phyloP scores from a whole-genome alignment of 495 filamentous ascomycete genomes.

The Delitschia confertaspora region DNA sequence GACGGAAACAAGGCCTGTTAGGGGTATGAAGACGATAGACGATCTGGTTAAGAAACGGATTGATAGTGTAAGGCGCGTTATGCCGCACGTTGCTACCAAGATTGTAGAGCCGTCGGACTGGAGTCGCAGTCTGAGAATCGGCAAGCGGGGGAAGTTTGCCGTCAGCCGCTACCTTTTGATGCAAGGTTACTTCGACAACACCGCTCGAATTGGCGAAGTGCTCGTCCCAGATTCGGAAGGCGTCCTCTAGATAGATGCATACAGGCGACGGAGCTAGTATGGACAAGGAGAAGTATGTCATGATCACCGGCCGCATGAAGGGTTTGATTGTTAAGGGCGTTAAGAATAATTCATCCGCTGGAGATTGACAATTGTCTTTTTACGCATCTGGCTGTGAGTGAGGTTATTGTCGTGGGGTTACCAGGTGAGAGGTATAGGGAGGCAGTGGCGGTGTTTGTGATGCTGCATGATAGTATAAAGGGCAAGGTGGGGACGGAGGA shows the following conservation, averaged over 20 bases:
- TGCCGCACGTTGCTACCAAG: slow-evolving; percentile 80
- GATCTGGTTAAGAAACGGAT: slow-evolving; percentile 76
- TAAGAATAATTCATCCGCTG: slow-evolving; percentile 91
- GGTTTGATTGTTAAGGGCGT: slow-evolving; percentile 89
- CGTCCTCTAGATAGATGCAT: slow-evolving; percentile 65
- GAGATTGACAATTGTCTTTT: slow-evolving; percentile 89
- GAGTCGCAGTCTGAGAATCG: slow-evolving; percentile 49
- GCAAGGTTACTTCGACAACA: slow-evolving; percentile 80
- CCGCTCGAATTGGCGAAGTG: slow-evolving; percentile 59
- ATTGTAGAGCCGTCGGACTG: slow-evolving; percentile 59
- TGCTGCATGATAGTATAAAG: slow-evolving; percentile 39
- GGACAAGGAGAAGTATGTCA: slow-evolving; percentile 60
- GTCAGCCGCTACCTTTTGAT: slow-evolving; percentile 81
- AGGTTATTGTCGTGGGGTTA: slow-evolving; percentile 76
- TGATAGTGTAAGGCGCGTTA: slow-evolving; percentile 61
- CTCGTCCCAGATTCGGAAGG: slow-evolving; percentile 52
- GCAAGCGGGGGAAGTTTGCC: slow-evolving; percentile 69
- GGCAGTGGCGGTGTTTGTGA: slow-evolving; percentile 73
- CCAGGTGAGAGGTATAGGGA: slow-evolving; percentile 82
- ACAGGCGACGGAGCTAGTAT: slow-evolving; percentile 91
- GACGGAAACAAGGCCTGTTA: slow-evolving; percentile 94
- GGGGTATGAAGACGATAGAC: slow-evolving; percentile 75
- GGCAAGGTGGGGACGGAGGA: slow-evolving; percentile 43
- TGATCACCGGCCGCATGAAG: slow-evolving; percentile 66
- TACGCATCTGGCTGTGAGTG: slow-evolving; percentile 54